Percentiles rank a stretch among this genome's conserved stretches.
phyloP scores from a whole-genome alignment of 495 filamentous ascomycete genomes.

The Podospora appendiculata region DNA sequence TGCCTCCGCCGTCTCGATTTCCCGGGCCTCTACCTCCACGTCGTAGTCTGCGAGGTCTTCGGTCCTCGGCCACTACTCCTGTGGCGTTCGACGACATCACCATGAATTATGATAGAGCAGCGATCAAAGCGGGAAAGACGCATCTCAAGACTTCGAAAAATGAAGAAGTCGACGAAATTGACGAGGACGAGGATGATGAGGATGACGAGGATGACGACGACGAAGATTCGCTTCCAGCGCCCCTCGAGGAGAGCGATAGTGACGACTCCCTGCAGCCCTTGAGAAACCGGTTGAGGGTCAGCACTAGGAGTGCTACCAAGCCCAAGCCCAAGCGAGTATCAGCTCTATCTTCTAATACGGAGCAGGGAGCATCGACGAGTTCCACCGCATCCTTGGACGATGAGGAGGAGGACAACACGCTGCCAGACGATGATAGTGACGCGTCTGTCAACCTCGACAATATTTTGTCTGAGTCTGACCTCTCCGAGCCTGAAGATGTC shows the following conservation, averaged over 20 bases:
- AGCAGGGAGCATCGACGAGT: neutral
- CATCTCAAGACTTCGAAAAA: too few species aligned
- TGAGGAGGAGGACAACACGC: neutral
- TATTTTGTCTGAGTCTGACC: neutral
- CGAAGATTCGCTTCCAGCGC: neutral
- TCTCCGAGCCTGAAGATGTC: neutral
- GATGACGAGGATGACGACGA: neutral
- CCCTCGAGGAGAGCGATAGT: constrained; percentile 10
- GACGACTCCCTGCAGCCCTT: constrained; percentile 2
- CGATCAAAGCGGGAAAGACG: neutral
- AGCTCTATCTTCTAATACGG: neutral
- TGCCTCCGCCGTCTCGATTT: neutral
- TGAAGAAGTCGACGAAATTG: too few species aligned
- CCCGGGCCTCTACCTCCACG: neutral
- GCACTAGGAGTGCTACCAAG: neutral
- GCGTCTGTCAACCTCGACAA: neutral
- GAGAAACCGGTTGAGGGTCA: constrained; percentile 1
- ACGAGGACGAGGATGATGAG: constrained; percentile 6
- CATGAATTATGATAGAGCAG: neutral
- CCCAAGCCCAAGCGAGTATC: neutral
- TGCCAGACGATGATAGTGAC: constrained; percentile 4
- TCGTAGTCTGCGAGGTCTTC: constrained; percentile 4
- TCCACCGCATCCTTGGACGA: neutral
- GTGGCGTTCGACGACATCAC: too few species aligned
- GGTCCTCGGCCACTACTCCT: too few species aligned